Base-by-base conservation (phyloP, 768 basidiomycete species). In the Suillus subaureus region DNA sequence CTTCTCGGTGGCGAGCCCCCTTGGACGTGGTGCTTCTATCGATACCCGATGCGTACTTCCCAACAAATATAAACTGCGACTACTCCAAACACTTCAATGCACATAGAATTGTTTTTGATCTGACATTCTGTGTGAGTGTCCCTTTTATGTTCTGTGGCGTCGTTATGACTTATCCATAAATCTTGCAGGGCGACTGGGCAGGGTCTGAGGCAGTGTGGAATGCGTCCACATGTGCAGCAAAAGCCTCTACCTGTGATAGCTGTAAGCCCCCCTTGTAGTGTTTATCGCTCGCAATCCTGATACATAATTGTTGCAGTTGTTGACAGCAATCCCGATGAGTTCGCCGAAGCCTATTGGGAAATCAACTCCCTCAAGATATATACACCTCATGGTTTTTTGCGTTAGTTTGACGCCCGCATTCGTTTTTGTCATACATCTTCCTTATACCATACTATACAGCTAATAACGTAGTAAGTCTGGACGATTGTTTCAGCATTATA, bases 291-390 rank as follows among this genome's bases (percentile, higher is more conserved):
- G 6, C 58, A 58, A 9, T 33, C 6, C 37, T 63, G 55, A 35
- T 57, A 62, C 37, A 33, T 61, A 60, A 21, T 23, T 31, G 49
- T 60, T 3, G 13, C 63, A 89, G 87, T 81, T 68, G 90, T 91
- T 37, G 74, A 86, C 72, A 82, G 85, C 66, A 83, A 87, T 68
- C 90, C 91, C 0, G 65, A 70, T 6, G 82, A 80, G 15, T 92
- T 92, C 75, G 47, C 66, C 13, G 79, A 89, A 21, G 88, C 91
- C 2, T 92, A 88, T 74, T 93, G 89, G 89, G 86, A 85, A 67
- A 81, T 93, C 74, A 85, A 86, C 69, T 82, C 83, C 21, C 74
- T 92, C 40, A 80, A 82, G 39, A 80, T 90, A 18, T 92, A 89
- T 70, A 79, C 76, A 26, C 23, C 42, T 31, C 1, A 2, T 35